Conservation (phyloP, 495 filamentous ascomycete genomes). For the Aeminium ludgeri region DNA sequence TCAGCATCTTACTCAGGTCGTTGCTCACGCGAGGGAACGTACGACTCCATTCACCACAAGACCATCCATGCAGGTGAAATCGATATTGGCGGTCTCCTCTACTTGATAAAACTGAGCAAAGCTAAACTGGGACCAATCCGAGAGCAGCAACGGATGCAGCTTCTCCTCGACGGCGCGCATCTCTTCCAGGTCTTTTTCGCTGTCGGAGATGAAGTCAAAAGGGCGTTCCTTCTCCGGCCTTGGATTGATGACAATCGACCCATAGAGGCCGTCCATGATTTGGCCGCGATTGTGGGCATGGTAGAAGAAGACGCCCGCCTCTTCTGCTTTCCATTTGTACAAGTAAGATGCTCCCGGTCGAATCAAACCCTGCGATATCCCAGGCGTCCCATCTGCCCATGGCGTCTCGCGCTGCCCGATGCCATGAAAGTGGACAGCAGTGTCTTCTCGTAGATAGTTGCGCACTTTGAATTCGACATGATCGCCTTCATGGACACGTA, state of each 20-base stretch:
- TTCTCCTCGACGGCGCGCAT: conserved; percentile 2
- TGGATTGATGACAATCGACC: conserved; percentile 2
- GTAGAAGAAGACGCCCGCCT: conserved; percentile 4
- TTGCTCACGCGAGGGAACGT: too few species aligned
- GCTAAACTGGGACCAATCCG: neutral
- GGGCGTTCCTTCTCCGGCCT: neutral
- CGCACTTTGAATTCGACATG: conserved; percentile 1
- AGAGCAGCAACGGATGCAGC: neutral
- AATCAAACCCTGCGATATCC: neutral
- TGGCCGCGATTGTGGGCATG: conserved; percentile 4
- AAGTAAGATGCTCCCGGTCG: conserved; percentile 1
- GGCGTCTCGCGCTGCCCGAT: conserved; percentile 1
- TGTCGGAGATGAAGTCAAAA: neutral
- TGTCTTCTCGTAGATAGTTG: conserved; percentile 1
- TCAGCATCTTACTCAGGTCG: too few species aligned
- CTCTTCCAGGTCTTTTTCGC: neutral
- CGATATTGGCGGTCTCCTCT: conserved; percentile 2
- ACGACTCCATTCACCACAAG: conserved; percentile 3
- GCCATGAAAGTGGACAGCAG: conserved; percentile 5
- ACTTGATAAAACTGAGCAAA: conserved; percentile 4
- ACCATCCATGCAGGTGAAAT: conserved; percentile 6
- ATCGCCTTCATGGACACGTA: neutral
- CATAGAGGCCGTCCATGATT: conserved; percentile 3
- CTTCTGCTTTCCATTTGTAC: conserved; percentile 3
- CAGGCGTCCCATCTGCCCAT: conserved; percentile 3